Conservation (phyloP, 2,329 filamentous ascomycete species). For the Hypoxylon sp. region DNA sequence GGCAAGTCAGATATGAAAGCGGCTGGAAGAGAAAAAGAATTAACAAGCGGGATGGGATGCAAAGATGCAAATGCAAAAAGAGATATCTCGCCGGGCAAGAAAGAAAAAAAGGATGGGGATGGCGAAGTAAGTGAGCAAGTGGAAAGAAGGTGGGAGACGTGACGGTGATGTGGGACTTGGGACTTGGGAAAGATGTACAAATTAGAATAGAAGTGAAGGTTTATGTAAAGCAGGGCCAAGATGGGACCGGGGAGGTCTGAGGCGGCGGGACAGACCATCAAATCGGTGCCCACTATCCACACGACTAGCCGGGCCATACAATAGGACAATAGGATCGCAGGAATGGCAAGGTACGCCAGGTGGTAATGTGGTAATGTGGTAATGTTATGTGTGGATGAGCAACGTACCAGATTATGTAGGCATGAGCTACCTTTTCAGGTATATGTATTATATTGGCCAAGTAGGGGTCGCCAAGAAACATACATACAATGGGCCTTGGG, state of each 20-base stretch:
- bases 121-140: constrained; percentile 30
- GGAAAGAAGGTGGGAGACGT: constrained; percentile 44
- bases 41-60: constrained; percentile 25
- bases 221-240: constrained; percentile 48
- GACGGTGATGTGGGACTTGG: constrained; percentile 44
- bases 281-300: constrained; percentile 49
- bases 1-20: constrained; percentile 26
- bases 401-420: constrained; percentile 14
- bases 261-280: constrained; percentile 50
- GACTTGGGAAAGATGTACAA: constrained; percentile 40
- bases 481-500: constrained; percentile 37
- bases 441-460: constrained; percentile 16
- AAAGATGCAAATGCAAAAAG: constrained; percentile 26
- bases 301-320: constrained; percentile 41
- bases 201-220: constrained; percentile 42
- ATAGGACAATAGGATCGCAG: constrained; percentile 35
- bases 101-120: constrained; percentile 23
- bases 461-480: constrained; percentile 28
- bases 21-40: constrained; percentile 14
- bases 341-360: constrained; percentile 30
- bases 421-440: neutral
- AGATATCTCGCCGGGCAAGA: constrained; percentile 40
- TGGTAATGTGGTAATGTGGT: constrained; percentile 5
- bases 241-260: constrained; percentile 48
- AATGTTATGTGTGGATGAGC: constrained; percentile 32